Evolutionary conservation across 139 green algal genomes (phyloP).

Genomic region (Asterochloris erici): DNA sequence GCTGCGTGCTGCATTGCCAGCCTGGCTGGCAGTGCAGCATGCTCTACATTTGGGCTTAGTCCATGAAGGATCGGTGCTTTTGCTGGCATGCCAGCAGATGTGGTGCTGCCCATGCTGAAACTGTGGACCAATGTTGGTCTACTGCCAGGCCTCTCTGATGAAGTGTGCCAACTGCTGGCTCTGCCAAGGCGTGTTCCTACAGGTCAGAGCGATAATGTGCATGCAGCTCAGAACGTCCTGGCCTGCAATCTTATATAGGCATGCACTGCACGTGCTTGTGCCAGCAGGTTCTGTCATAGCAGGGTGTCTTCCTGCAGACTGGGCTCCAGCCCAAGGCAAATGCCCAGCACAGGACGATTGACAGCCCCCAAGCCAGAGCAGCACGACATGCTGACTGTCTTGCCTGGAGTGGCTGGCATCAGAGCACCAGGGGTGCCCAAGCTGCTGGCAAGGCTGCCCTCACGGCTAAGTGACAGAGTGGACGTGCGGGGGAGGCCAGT

Average conservation of each 20-base stretch:
- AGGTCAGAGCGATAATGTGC: not conserved
- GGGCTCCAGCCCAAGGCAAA: not conserved
- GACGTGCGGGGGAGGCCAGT: not conserved
- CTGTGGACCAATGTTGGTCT: no score
- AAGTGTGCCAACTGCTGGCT: no score
- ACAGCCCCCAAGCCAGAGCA: not conserved
- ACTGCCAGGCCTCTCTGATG: no score
- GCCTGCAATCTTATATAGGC: not conserved
- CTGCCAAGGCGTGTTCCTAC: no score
- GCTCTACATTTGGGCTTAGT: not conserved
- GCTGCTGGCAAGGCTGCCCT: conserved; percentile 2
- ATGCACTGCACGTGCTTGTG: not conserved
- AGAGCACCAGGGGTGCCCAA: not conserved
- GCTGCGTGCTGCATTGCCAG: not conserved
- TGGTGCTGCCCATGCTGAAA: no score
- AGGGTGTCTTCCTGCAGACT: not conserved
- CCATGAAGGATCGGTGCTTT: no score
- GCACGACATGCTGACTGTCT: not conserved
- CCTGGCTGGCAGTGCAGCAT: not conserved
- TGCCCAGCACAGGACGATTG: not conserved
- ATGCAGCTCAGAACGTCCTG: not conserved
- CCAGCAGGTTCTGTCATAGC: not conserved
- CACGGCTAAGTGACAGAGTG: not conserved
- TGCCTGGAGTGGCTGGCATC: not conserved
- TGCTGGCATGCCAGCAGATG: no score